These are phyloP conservation scores for Fraxinus xanthoxyloides DNA, from an alignment of 305 asterid genomes.

Conservation along the genomic window DNA sequence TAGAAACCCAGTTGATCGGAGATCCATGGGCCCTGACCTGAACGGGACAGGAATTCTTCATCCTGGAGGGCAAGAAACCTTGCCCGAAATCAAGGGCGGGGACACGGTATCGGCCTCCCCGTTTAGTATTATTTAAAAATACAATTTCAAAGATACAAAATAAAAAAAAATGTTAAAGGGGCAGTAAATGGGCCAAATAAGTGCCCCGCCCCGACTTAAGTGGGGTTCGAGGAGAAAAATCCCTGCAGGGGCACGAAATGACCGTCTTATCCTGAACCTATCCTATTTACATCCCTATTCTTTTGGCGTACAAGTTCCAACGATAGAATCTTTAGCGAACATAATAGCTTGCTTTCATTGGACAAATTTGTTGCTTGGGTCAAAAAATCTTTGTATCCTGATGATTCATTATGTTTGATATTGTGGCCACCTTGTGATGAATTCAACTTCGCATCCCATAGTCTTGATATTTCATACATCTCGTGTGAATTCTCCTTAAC, in stretches of 20 bases:
- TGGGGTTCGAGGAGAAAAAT: background rate
- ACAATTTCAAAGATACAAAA: too few relatives aligned
- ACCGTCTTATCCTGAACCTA: background rate
- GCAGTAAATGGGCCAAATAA: background rate
- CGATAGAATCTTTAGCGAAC: background rate
- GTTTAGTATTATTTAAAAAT: background rate
- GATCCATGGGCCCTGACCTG: background rate
- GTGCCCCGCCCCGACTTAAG: background rate
- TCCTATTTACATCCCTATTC: background rate
- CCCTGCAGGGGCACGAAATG: background rate
- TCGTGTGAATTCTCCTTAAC: background rate
- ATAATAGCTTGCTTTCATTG: background rate
- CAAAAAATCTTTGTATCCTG: background rate
- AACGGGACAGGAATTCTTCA: background rate
- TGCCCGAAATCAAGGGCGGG: background rate
- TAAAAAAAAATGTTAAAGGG: background rate
- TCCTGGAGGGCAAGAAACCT: background rate
- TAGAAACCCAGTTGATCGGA: background rate
- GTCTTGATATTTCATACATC: background rate
- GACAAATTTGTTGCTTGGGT: background rate
- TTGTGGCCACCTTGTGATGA: background rate
- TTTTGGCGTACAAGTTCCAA: background rate
- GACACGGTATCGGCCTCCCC: background rate
- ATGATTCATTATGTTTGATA: background rate
- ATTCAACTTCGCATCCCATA: background rate